phyloP scores from a whole-genome alignment of 306 rosid species.

The Luffa aegyptiaca region DNA sequence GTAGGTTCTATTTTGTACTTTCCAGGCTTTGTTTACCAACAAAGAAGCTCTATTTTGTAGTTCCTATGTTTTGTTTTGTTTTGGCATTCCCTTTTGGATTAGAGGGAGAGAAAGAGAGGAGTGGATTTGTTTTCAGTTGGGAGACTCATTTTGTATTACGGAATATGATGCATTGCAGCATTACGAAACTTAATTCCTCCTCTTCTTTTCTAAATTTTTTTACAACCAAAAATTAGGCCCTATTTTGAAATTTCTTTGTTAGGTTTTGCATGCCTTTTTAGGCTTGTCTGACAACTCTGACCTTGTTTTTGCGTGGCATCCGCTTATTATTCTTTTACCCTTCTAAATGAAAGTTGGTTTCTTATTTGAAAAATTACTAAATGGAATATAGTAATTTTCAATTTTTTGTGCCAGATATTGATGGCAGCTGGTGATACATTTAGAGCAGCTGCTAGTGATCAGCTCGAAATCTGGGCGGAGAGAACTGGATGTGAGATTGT shows the following conservation, averaged over 20 bases:
- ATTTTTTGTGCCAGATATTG: conserved; percentile 41
- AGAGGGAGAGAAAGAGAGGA: neutral
- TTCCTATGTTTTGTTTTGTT: neutral
- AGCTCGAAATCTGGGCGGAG: conserved; percentile 98
- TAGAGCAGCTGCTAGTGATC: conserved; percentile 98
- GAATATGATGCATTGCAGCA: neutral
- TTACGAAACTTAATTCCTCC: neutral
- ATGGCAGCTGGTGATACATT: conserved; percentile 99
- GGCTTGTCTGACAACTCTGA: neutral
- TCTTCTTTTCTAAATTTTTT: neutral
- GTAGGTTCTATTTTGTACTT: neutral
- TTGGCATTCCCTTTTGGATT: neutral
- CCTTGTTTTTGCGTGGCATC: neutral
- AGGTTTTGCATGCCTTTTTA: neutral
- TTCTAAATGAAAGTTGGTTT: neutral
- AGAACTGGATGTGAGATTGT: conserved; percentile 92
- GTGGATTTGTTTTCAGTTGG: neutral
- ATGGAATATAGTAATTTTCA: neutral
- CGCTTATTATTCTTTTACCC: neutral
- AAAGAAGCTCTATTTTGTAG: neutral
- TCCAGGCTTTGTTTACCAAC: neutral
- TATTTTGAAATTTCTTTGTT: neutral
- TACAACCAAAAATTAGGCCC: neutral
- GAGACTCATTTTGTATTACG: neutral
- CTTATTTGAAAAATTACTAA: neutral